Base-by-base conservation (phyloP, 345 rosid species). In the Brassica juncea region DNA sequence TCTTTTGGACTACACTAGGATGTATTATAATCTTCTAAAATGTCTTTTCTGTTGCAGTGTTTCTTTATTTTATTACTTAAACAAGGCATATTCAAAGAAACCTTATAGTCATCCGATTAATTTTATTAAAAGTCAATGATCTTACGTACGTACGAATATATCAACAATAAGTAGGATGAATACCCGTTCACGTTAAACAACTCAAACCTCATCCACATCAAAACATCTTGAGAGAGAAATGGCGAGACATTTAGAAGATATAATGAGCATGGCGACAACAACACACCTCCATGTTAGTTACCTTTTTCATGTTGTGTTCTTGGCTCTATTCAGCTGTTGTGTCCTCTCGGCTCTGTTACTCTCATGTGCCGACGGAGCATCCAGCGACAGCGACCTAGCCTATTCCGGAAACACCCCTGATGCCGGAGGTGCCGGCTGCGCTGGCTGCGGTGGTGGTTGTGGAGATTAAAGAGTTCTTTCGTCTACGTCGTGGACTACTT, bases 311-410 rank as follows among this genome's bases (percentile, higher is more conserved):
- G 54, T 86, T 64, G 32, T 88, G 15, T 86, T 82, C 81, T 78
- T 81, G 8, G 90, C 68, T 78, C 64, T 87, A 63, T 44, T 89
- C 11, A 80, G 84, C 70, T 76, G 87, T 66, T 86, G 60, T 54
- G 25, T 54, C 60, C 60, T 54, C 37, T 87, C 85, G 12, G 87
- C 84, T 82, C 72, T 85, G 11, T 55, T 91, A 71, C 86, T 89
- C 58, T 81, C 86, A 14, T 89, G 92, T 59, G 85, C 89, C 9
- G 84, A 86, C 5, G 94, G 92, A 21, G 81, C 54, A 6, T 78
- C 91, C 23, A 19, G 21, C 21, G 65, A 82, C 63, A 55, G 65
- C 39, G 81, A 49, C 21, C 21, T 19, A 47, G 12, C 79, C n/a
- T 49, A 73, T 52, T 74, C 79, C 0, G 76, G 42, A 0, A 81